Evolutionary conservation across 768 basidiomycete genomes (phyloP), one percentile per base, ranked within the genome.

Genomic region (Mycena haematopus): DNA sequence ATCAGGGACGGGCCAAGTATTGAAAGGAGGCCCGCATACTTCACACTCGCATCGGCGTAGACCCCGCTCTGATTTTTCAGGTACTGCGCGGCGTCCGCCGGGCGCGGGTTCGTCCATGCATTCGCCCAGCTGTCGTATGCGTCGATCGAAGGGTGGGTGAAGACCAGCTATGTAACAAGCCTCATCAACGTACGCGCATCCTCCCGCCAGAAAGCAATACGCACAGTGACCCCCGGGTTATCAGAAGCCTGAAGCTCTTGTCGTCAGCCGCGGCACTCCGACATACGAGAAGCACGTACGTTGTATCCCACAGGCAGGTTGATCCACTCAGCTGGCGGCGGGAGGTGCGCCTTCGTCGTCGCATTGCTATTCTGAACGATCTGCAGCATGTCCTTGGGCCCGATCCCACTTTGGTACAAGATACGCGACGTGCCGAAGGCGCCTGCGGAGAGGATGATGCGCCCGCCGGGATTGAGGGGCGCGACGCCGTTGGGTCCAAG

Each of bases 81-180:
- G 66, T 88, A 89, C 67, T 86, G 84, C 11, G 77, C 75, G 14
- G 82, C 81, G 65, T 89, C 87, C 3, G 85, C 84, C 9, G 82
- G 70, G 21, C 82, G 78, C 25, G 87, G 86, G 71, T 75, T 74
- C 33, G 74, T 72, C 84, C 83, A 87, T 3, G 87, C 83, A 40
- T 80, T 66, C 2, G 81, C 82, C 87, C 86, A 89, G 72, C 86
- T 87, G n/a, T 88, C 84, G 68, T 87, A 87, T 1, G 84, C 80
- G 68, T 88, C 84, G 63, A 89, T 77, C 40, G 76, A 77, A 2
- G 86, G 86, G 70, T 88, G 86, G 6, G 84, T 86, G 76, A 89
- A 87, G 22, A 88, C 84, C 67, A 87, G 72, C 82, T 85, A 59
- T 11, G 58, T 21, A 38, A 19, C 24, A 57, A 21, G 17, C 19